Conservation (phyloP, 345 rosid species). For the Aethionema arabicum region DNA sequence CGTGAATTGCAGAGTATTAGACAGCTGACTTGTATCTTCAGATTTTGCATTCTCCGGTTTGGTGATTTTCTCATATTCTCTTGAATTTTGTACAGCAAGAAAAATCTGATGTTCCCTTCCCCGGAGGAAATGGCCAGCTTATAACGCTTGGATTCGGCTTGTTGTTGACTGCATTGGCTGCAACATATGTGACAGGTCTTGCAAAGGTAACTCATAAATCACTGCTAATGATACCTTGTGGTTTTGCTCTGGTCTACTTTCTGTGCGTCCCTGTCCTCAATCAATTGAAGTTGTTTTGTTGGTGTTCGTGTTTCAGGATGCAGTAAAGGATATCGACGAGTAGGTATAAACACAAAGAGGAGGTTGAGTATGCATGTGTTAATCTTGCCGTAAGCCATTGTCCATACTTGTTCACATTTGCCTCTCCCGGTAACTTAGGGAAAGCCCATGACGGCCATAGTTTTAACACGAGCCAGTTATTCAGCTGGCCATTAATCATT, state of each 20-base stretch:
- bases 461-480: too few relatives aligned
- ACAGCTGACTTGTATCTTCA: neutral
- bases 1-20: conserved; percentile 1
- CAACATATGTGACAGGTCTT: conserved; percentile 78
- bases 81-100: conserved; percentile 60
- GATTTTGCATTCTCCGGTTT: too few relatives aligned
- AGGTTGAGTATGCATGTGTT: too few relatives aligned
- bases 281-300: too few relatives aligned
- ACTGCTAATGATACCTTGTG: neutral
- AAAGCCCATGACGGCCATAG: too few relatives aligned
- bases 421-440: too few relatives aligned
- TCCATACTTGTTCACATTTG: too few relatives aligned
- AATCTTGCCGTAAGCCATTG: too few relatives aligned
- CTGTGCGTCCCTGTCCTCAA: neutral
- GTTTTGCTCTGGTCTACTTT: neutral
- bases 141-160: conserved; percentile 84
- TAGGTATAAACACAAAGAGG: too few relatives aligned
- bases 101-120: conserved; percentile 60
- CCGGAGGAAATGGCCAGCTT: conserved; percentile 77
- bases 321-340: conserved; percentile 52
- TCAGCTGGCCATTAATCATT: too few relatives aligned
- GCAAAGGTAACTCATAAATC: conserved; percentile 68
- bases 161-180: conserved; percentile 81
- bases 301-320: conserved; percentile 51
- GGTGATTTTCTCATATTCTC: neutral